Percentiles rank a stretch among this genome's conserved stretches.
Conservation (phyloP, 164 flowering plant genomes). For the Macadamia integrifolia region DNA sequence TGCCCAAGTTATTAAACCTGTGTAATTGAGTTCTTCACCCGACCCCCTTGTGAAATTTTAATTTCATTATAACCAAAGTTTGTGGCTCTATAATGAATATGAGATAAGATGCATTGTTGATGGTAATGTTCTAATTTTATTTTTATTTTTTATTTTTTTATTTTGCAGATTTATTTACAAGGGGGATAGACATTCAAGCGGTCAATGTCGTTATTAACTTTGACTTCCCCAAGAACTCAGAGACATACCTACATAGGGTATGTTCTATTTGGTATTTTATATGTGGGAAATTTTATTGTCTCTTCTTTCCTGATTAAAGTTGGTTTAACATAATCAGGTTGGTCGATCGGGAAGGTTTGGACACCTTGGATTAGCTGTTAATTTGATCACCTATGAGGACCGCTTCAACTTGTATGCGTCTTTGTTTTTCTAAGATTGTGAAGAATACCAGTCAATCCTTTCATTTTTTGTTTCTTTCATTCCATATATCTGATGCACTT, state of each 20-base stretch:
- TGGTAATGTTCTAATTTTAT: neutral
- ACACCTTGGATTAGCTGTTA: constrained; percentile 82
- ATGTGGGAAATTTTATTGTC: neutral
- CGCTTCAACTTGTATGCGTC: constrained; percentile 68
- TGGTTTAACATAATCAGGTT: constrained; percentile 33
- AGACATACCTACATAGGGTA: constrained; percentile 82
- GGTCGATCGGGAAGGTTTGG: constrained; percentile 91
- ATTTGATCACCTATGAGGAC: constrained; percentile 80
- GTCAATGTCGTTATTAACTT: constrained; percentile 90
- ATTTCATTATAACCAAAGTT: no score
- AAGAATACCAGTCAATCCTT: neutral
- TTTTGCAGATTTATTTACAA: constrained; percentile 69
- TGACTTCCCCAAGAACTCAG: constrained; percentile 78
- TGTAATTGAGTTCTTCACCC: no score
- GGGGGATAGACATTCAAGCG: constrained; percentile 88
- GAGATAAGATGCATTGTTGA: neutral
- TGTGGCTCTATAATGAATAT: neutral
- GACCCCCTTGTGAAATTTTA: no score
- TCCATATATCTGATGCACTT: neutral
- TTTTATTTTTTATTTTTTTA: neutral
- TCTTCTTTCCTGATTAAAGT: neutral
- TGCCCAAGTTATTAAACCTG: no score
- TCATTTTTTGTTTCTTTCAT: neutral
- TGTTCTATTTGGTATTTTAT: neutral
- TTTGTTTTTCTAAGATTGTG: neutral